Conservation (phyloP, 1,284 basidiomycete genomes). For the Ceratorhiza oryzae-sativae region DNA sequence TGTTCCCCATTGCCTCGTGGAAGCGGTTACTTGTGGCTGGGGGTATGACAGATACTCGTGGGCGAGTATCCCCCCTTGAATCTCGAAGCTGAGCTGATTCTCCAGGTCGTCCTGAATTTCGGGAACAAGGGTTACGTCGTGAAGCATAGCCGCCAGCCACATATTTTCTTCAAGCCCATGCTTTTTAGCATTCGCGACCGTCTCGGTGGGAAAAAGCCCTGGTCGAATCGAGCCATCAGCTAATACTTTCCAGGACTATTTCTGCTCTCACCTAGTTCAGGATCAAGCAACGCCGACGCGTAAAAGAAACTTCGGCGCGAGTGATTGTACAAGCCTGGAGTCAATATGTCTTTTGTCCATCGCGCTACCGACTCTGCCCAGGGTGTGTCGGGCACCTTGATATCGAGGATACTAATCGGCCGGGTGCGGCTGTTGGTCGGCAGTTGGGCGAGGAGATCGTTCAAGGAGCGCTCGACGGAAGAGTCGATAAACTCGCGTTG, state of each 20-base stretch:
- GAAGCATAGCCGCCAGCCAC: conserved; percentile 35
- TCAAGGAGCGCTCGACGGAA: conserved; percentile 34
- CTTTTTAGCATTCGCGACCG: conserved; percentile 8
- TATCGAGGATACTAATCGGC: conserved; percentile 28
- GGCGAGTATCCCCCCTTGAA: conserved; percentile 31
- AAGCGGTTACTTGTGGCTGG: conserved; percentile 16
- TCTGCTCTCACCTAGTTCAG: background rate
- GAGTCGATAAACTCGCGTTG: conserved; percentile 35
- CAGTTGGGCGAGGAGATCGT: conserved; percentile 27
- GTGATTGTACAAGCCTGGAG: conserved; percentile 19
- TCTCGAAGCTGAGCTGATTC: conserved; percentile 30
- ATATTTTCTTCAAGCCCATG: conserved; percentile 29
- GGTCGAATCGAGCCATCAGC: background rate
- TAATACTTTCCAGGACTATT: no score
- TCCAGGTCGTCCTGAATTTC: conserved; percentile 17
- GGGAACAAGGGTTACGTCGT: conserved; percentile 22
- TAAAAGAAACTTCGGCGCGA: conserved; percentile 30
- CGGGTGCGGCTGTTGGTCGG: conserved; percentile 15
- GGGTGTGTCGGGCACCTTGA: conserved; percentile 24
- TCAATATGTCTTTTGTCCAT: conserved; percentile 31
- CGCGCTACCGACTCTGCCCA: conserved; percentile 35
- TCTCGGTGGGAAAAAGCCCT: conserved; percentile 12
- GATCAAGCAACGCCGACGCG: conserved; percentile 27
- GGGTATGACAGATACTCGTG: conserved; percentile 26
- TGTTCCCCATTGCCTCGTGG: conserved; percentile 23